Percentiles rank a stretch among this genome's conserved stretches.
Evolutionary conservation across 441 rosid genomes (phyloP).

Genomic region (Euphorbia celastroides): DNA sequence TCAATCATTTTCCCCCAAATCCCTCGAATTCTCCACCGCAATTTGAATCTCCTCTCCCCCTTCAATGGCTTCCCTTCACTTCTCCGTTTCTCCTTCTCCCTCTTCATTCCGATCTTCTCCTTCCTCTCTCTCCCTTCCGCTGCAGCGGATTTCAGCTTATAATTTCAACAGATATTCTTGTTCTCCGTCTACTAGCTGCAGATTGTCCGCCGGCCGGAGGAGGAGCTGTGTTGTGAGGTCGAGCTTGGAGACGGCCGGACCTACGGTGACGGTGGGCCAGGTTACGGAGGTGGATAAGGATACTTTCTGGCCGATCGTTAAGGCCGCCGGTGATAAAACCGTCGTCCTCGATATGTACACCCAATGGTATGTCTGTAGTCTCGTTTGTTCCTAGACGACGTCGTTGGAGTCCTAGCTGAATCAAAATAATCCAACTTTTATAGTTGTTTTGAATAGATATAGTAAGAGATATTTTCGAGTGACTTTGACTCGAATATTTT

Average conservation of each 20-base stretch:
- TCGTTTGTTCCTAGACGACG: not conserved
- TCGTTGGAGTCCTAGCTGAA: not conserved
- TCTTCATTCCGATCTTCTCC: constrained; percentile 26
- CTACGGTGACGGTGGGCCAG: constrained; percentile 51
- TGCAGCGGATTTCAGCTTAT: constrained; percentile 20
- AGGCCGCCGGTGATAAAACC: constrained; percentile 69
- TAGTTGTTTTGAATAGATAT: no score
- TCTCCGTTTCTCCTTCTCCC: constrained; percentile 35
- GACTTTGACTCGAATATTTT: no score
- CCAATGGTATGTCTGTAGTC: constrained; percentile 48
- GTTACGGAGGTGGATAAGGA: constrained; percentile 86
- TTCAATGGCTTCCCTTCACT: constrained; percentile 42
- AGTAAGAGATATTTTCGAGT: no score
- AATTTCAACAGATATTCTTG: constrained; percentile 19
- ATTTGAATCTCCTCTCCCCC: not conserved
- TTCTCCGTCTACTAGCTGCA: not conserved
- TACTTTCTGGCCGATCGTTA: constrained; percentile 88
- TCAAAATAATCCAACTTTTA: no score
- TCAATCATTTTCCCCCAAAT: not conserved
- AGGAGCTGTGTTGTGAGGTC: constrained; percentile 29
- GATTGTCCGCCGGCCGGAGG: constrained; percentile 4
- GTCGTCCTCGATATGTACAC: constrained; percentile 96
- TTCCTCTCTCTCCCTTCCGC: constrained; percentile 14
- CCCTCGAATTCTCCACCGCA: not conserved
- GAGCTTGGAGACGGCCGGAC: constrained; percentile 49